Conservation (phyloP, 2,329 filamentous ascomycete genomes). For the Penicillium sp. region DNA sequence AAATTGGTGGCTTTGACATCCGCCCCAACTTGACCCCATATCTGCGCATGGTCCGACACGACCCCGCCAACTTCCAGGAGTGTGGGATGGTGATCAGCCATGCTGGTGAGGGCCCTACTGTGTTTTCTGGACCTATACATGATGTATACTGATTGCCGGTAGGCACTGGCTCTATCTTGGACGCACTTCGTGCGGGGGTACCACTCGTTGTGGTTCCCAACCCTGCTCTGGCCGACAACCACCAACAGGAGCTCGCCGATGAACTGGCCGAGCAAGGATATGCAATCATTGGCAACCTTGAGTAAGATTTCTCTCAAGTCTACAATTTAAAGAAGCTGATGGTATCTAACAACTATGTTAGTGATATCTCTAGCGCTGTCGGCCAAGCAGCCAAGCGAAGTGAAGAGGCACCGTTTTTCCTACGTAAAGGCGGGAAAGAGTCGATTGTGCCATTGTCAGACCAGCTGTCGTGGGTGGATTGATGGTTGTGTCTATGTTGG, state of each 20-base stretch:
- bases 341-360: not conserved
- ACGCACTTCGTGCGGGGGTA: constrained; percentile 71
- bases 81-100: constrained; percentile 84
- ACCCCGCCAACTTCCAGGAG: constrained; percentile 37
- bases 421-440: too few relatives aligned
- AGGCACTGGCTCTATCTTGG: constrained; percentile 90
- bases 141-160: constrained; percentile 7
- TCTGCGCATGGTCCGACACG: constrained; percentile 56
- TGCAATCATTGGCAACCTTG: constrained; percentile 68
- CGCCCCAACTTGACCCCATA: constrained; percentile 61
- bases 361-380: constrained; percentile 4
- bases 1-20: constrained; percentile 67
- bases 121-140: not conserved
- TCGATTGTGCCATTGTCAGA: not conserved
- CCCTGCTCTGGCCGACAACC: constrained; percentile 77
- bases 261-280: constrained; percentile 75
- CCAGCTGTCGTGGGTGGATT: constrained; percentile 8
- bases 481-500: not conserved
- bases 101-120: constrained; percentile 62
- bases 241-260: constrained; percentile 83
- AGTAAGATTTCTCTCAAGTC: constrained; percentile 52
- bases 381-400: not conserved
- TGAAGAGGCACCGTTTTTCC: not conserved
- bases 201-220: constrained; percentile 92
- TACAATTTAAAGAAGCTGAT: not conserved